These are phyloP conservation scores for Polygonum maritimum DNA, from an alignment of 148 eudicot genomes.

Conservation along the genomic window DNA sequence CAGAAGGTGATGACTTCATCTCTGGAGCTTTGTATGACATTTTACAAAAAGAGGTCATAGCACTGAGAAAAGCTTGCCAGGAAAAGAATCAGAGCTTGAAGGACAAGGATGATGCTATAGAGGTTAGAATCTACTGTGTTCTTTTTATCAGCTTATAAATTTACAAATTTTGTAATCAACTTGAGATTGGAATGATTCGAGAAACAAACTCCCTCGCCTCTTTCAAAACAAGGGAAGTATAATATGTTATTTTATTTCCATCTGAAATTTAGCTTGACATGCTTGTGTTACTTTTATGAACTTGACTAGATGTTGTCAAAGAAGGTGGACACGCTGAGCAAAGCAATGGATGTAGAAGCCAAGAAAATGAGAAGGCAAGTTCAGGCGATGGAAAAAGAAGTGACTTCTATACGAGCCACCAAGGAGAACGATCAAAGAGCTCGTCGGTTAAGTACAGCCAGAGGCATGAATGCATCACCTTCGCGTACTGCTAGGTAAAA, in stretches of 20 bases:
- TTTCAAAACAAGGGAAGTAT: slow-evolving; percentile 1
- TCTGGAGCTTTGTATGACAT: slow-evolving; percentile 81
- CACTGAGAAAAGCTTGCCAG: slow-evolving; percentile 62
- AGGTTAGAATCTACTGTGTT: slow-evolving; percentile 37
- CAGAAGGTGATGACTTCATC: slow-evolving; percentile 53
- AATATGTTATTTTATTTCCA: background rate
- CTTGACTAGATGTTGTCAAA: slow-evolving; percentile 58
- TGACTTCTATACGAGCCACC: slow-evolving; percentile 48
- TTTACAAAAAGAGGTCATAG: slow-evolving; percentile 84
- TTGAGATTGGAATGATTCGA: background rate
- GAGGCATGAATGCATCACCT: slow-evolving; percentile 45
- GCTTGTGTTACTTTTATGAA: background rate
- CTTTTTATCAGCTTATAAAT: slow-evolving; percentile 6
- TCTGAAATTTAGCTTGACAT: background rate
- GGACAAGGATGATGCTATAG: slow-evolving; percentile 81
- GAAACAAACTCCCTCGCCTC: background rate
- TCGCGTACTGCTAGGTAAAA: slow-evolving; percentile 43
- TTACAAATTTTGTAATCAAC: background rate
- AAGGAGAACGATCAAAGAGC: slow-evolving; percentile 57
- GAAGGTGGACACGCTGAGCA: slow-evolving; percentile 84
- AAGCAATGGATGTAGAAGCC: slow-evolving; percentile 90
- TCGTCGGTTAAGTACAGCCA: slow-evolving; percentile 42
- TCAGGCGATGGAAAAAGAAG: slow-evolving; percentile 83
- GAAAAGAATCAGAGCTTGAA: slow-evolving; percentile 82
- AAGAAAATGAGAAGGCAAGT: slow-evolving; percentile 82